These are phyloP conservation scores for Boletus subparvulus DNA, from an alignment of 768 basidiomycete genomes.

Conservation along the genomic window DNA sequence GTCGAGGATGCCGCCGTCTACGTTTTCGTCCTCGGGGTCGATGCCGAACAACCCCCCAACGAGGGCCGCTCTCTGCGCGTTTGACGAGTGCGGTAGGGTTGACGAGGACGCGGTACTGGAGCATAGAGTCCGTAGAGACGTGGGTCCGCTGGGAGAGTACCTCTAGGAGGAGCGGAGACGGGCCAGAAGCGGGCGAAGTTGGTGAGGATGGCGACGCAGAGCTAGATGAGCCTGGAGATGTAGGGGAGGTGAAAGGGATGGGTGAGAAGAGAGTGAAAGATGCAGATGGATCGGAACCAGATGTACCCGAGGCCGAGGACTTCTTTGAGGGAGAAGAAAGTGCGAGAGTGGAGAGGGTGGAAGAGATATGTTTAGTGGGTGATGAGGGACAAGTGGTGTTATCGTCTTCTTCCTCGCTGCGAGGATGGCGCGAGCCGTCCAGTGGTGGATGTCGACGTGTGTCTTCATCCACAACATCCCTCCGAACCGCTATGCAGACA, in stretches of 20 bases:
- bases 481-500: slow-evolving; percentile 68
- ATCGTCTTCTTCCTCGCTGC: neutral
- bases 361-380: slow-evolving; percentile 16
- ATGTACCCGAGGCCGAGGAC: neutral
- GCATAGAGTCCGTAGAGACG: slow-evolving; percentile 63
- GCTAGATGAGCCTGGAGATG: slow-evolving; percentile 2
- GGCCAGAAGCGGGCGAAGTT: slow-evolving; percentile 31
- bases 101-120: slow-evolving; percentile 82
- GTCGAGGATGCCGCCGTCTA: slow-evolving; percentile 31
- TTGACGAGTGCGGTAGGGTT: slow-evolving; percentile 64
- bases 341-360: slow-evolving; percentile 10
- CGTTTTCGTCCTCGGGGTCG: slow-evolving; percentile 48
- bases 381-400: slow-evolving; percentile 1
- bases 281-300: neutral
- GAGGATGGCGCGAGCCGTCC: neutral
- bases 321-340: slow-evolving; percentile 20
- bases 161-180: slow-evolving; percentile 52
- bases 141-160: slow-evolving; percentile 68
- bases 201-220: slow-evolving; percentile 3
- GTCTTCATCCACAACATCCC: slow-evolving; percentile 55
- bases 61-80: slow-evolving; percentile 59
- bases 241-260: slow-evolving; percentile 4
- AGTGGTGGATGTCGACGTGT: slow-evolving; percentile 1
- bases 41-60: slow-evolving; percentile 38
- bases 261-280: slow-evolving; percentile 19